A percentile compares a stretch with the other conserved stretches of the same genome.
phyloP scores from a whole-genome alignment of 1,284 basidiomycete species.

The Inonotus hispidus region DNA sequence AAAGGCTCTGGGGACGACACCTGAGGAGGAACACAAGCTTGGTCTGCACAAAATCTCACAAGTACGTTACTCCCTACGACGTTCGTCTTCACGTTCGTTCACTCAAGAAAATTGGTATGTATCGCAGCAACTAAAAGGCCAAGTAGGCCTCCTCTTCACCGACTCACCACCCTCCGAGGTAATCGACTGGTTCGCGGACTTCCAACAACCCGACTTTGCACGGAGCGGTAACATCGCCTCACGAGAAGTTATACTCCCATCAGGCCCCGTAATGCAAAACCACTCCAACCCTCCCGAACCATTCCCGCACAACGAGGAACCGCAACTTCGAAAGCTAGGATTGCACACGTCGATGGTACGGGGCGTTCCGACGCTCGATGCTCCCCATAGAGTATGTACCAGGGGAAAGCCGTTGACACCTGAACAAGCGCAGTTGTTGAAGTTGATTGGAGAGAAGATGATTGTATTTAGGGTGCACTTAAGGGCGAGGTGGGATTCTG shows the following conservation, averaged over 20 bases:
- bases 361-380: conserved; percentile 84
- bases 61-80: conserved; percentile 41
- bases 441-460: conserved; percentile 84
- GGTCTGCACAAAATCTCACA: conserved; percentile 79
- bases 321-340: conserved; percentile 89
- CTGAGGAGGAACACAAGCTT: conserved; percentile 81
- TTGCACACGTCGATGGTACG: conserved; percentile 80
- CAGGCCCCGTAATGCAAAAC: conserved; percentile 65
- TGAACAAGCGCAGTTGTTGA: conserved; percentile 87
- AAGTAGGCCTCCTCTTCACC: conserved; percentile 91
- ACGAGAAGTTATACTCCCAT: conserved; percentile 72
- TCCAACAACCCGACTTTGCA: conserved; percentile 87
- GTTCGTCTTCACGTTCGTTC: background rate
- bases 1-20: conserved; percentile 87
- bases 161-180: conserved; percentile 86
- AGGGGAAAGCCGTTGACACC: conserved; percentile 74
- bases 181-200: conserved; percentile 91
- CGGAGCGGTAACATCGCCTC: conserved; percentile 81
- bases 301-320: conserved; percentile 96
- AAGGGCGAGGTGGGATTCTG: conserved; percentile 72
- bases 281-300: conserved; percentile 75
- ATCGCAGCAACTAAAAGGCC: conserved; percentile 82
- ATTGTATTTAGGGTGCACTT: conserved; percentile 74
- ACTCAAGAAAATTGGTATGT: background rate
- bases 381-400: conserved; percentile 81